Conservation (phyloP, 352 stramenopile genomes). For the Phytophthora cryptogea region DNA sequence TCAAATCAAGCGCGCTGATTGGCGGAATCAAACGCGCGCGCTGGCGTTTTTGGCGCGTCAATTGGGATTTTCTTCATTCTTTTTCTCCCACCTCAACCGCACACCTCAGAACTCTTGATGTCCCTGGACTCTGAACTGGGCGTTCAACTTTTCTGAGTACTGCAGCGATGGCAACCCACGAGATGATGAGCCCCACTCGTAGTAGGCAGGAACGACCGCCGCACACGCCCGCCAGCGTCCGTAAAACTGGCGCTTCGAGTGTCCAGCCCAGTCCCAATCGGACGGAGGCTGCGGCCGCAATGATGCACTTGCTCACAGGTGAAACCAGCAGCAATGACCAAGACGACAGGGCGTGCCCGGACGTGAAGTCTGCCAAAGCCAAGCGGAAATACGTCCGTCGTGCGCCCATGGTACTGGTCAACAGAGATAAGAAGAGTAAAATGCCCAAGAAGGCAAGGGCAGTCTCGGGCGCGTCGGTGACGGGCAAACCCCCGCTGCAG, state of each 20-base stretch:
- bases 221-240: slow-evolving; percentile 30
- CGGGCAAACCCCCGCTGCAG: slow-evolving; percentile 11
- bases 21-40: slow-evolving; percentile 30
- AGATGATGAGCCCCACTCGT: slow-evolving; percentile 53
- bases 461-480: slow-evolving; percentile 14
- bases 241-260: slow-evolving; percentile 21
- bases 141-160: slow-evolving; percentile 5
- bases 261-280: slow-evolving; percentile 79
- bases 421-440: slow-evolving; percentile 28
- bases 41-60: slow-evolving; percentile 18
- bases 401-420: slow-evolving; percentile 56
- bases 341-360: slow-evolving; percentile 14
- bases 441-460: slow-evolving; percentile 36
- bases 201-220: slow-evolving; percentile 17
- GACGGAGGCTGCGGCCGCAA: slow-evolving; percentile 74
- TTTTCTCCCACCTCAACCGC: not conserved
- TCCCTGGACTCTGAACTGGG: slow-evolving; percentile 11
- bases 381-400: slow-evolving; percentile 74
- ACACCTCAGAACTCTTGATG: slow-evolving; percentile 4
- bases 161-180: slow-evolving; percentile 32
- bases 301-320: slow-evolving; percentile 74
- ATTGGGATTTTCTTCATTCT: not conserved
- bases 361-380: slow-evolving; percentile 35
- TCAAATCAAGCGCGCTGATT: slow-evolving; percentile 36
- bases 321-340: slow-evolving; percentile 15